Base-by-base conservation (phyloP, 345 rosid species). In the Populus deltoides region DNA sequence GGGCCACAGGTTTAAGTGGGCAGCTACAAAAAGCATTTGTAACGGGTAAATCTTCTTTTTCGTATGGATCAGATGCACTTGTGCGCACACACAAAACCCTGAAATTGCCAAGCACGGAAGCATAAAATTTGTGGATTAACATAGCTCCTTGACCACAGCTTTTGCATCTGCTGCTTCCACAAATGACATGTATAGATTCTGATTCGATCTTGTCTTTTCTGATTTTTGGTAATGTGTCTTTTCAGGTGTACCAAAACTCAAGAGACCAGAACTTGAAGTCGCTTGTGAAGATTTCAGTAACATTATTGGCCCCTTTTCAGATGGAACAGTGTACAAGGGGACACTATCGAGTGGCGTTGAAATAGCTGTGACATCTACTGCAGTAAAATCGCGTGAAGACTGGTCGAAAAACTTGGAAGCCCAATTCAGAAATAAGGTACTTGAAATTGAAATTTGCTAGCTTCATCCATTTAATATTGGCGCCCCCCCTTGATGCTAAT, bases 201-300 rank as follows among this genome's bases (percentile, higher is more conserved):
- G 67, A 17, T 71, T 27, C 38, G 15, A 13, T 59, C 51, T 31
- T 66, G 39, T 38, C 36, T 45, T 12, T 24, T 20, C 72, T 77
- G 22, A 71, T 70, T 9, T 66, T 55, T 55, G 33, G 39, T 73
- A 13, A 17, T 77, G 59, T 59, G 67, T 36, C n/a, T 80, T 43
- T 81, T 73, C 97, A 93, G 97, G 93, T 70, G 94, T 90, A 20
- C 98, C 97, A 4, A 91, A 88, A 83, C 88, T 92, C 63, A 90
- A 90, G 86, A 87, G 94, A 70, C 78, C 92, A 59, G 99, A 96
- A 82, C 92, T 96, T 74, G 90, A 86, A 85, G 93, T 91, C 62
- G 99, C 97, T 27, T 93, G 99, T 68, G 99, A 96, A 84, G 99
- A 93, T 83, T 96, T 96, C 79, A 96, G 98, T 73, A 96, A 96